phyloP scores from a whole-genome alignment of 345 rosid genomes.

The Salix koriyanagi region DNA sequence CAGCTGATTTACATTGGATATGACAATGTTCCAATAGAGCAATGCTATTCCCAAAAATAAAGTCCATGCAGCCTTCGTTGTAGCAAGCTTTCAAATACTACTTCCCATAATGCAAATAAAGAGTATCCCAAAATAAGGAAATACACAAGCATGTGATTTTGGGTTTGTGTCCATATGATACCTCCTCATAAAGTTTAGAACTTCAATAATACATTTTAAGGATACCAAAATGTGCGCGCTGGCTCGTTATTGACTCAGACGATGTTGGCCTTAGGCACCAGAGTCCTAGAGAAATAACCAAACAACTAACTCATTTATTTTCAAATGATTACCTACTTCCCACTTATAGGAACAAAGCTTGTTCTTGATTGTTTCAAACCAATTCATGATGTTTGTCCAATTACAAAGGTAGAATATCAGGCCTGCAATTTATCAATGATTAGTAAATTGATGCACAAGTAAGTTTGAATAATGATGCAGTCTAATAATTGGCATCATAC shows the following conservation, averaged over 20 bases:
- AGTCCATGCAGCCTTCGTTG: constrained; percentile 88
- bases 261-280: neutral
- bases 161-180: neutral
- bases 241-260: neutral
- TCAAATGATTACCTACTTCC: neutral
- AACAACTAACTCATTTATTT: neutral
- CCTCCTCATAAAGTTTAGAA: neutral
- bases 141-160: neutral
- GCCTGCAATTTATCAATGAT: neutral
- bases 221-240: neutral
- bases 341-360: neutral
- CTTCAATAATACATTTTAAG: neutral
- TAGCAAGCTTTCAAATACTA: constrained; percentile 88
- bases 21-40: constrained; percentile 95
- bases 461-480: neutral
- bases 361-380: neutral
- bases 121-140: constrained; percentile 63
- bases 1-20: constrained; percentile 85
- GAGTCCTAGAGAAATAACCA: neutral
- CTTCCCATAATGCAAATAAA: constrained; percentile 87
- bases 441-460: neutral
- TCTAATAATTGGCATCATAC: neutral
- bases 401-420: neutral
- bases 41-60: constrained; percentile 92
- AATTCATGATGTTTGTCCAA: neutral